Base-by-base conservation (phyloP, 192 early-diverging fungal species). In the Dimargaris verticillata region DNA sequence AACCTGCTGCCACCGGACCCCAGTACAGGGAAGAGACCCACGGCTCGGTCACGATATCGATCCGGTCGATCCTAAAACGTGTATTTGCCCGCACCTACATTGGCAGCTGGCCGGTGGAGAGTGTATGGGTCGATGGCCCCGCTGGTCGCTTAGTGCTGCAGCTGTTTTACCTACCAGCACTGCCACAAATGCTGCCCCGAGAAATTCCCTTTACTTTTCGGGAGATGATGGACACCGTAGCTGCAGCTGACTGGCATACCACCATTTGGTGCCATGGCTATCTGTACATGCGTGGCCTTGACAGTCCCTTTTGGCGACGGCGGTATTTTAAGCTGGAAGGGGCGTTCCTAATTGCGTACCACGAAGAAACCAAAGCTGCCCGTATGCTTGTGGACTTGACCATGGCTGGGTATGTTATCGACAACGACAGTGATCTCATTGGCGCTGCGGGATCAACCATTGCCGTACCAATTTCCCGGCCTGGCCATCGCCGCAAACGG, bases 261-360 rank as follows among this genome's bases (percentile, higher is more conserved):
- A 66, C 68, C 50, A 77, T 71, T 28, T 68, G 72, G 44, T 72
- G 66, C 66, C 70, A 70, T 7, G 75, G 75, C 17, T 77, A 64
- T 41, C 70, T 77, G 64, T 70, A 72, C 70, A 73, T 74, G 70
- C 64, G 75, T 6, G 75, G 75, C 52, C 70, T 73, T 45, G 75
- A 74, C n/a, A 72, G 68, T 33, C 66, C 70, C 13, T 77, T 77
- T 66, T 77, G 75, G 75, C 75, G 75, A 0, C 72, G 75, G 13
- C 70, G 75, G 28, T 74, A 74, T 57, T 77, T 74, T 53, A 61
- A 70, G 28, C 70, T 74, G 20, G 71, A 72, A 17, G 75, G 75
- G 53, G 70, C 72, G 0, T 74, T 72, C 52, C 60, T 77, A 53
- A 69, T 77, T 61, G 75, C 75, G 0, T 77, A 72, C 67, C 75